Evolutionary conservation across 2,329 filamentous ascomycete species (phyloP), one percentile per base, ranked within the genome.

Genomic region (Tolypocladium nubicola): DNA sequence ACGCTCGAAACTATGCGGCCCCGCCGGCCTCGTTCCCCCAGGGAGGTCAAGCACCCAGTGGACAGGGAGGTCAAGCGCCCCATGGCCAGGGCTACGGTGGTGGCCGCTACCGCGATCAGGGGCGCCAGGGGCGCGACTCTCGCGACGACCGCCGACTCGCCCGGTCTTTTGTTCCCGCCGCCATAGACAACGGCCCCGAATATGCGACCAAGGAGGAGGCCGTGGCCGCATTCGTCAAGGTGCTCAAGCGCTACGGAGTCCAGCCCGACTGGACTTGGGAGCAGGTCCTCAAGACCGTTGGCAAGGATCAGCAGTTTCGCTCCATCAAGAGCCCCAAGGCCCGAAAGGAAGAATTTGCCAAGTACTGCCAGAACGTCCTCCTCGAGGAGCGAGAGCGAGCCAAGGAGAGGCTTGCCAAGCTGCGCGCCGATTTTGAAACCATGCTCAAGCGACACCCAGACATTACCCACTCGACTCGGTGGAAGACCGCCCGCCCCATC

Each of bases 381-480:
- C 80, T 88, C 64, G 90, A 97, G 75, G 94, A 99, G 76, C 94
- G 95, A 77, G 90, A 95, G 72, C 88, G 89, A 64, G 92, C 92
- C 68, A 93, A 96, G 73, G 93, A 97, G 75, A 87, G 94, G 69
- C 81, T 96, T 71, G 81, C 89, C 65, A 97, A 97, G 77, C 81
- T 97, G 68, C 89, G 91, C 67, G 82, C 89, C 72, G 94, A 97
- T 78, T 99, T 99, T 73, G 88, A 88, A 64, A 92, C 87, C 57
- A 99, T 99, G 94, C 82, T 99, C 63, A 90, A 88, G 74, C 92
- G 91, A 63, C 93, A 99, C 71, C 91, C 92, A 60, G 94, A 99
- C 73, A 97, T 99, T 73, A 94, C 92, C 72, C 85, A 97, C 71
- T 97, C 95, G 72, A 97, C 93, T 47, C 88, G 91, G 60, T 99